Evolutionary conservation across 2,329 filamentous ascomycete genomes (phyloP), one percentile per base, ranked within the genome.

Genomic region (Pseudogymnoascus sp.): DNA sequence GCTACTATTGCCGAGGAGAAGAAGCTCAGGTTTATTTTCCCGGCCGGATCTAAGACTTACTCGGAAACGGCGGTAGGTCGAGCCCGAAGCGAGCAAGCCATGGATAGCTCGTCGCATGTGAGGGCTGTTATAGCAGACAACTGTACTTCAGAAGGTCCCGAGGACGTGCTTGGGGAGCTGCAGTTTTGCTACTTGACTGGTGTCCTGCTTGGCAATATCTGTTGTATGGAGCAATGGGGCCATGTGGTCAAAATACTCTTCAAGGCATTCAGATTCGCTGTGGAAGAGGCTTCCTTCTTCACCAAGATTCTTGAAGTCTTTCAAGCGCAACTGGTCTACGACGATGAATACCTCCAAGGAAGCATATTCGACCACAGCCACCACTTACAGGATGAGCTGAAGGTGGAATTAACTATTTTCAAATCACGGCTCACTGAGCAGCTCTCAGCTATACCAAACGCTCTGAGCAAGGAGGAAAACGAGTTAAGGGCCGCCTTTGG

Each of bases 161-260:
- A 74, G 1, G 79, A 83, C 61, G 71, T 87, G 27, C 70, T 83
- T 4, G 84, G 83, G 55, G 84, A 87, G 68, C 70, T 87, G 1
- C 84, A 87, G 66, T 81, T 87, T 69, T 78, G 79, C 42, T 87
- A 81, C 67, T 67, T 87, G 4, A 80, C 79, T 0, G 84, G 83
- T 37, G 78, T 81, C 69, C 77, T 83, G 61, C 77, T 87, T 1
- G 79, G 80, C 40, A 87, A 85, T 69, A 73, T 81, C 42, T 76
- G 81, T 7, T 87, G 84, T 66, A 74, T 85, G 45, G 82, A 85
- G 64, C 83, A 87, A 64, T 87, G 84, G 84, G 82, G 79, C 75
- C 77, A 84, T 67, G 77, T 84, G 64, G 75, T 81, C 39, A 78
- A 75, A 58, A 69, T 85, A 35, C 67, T 84, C 9, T 76, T 87